Evolutionary conservation across 176 grass and related monocot genomes (phyloP).

Genomic region (Zoysia japonica): DNA sequence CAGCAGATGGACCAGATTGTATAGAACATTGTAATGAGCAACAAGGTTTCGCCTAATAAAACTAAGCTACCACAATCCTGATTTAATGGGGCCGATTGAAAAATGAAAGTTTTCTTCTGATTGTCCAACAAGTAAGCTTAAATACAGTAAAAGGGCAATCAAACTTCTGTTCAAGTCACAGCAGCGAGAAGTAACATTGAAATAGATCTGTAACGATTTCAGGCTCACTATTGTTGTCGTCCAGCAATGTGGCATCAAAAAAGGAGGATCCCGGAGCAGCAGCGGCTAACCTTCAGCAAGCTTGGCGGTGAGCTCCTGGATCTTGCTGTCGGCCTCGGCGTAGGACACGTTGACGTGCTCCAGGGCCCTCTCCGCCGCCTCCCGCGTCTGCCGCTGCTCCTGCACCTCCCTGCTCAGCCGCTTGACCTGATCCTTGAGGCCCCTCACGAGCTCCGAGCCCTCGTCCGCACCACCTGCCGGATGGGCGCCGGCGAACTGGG

Average conservation of each 20-base stretch:
- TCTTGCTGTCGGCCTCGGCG: slow-evolving; percentile 80
- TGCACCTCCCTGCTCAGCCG: slow-evolving; percentile 60
- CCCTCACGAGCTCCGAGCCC: slow-evolving; percentile 38
- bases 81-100: slow-evolving; percentile 18
- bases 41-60: slow-evolving; percentile 24
- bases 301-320: slow-evolving; percentile 73
- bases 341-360: slow-evolving; percentile 78
- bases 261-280: not conserved
- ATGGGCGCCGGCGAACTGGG: slow-evolving; percentile 46
- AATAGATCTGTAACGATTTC: not conserved
- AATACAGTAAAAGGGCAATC: not conserved
- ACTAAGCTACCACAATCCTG: not conserved
- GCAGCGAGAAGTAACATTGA: not conserved
- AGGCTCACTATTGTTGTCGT: not conserved
- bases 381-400: slow-evolving; percentile 76
- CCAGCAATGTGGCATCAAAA: not conserved
- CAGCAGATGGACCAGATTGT: slow-evolving; percentile 4
- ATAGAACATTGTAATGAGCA: slow-evolving; percentile 20
- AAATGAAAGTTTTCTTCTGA: not conserved
- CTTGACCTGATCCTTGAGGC: slow-evolving; percentile 63
- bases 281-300: slow-evolving; percentile 69
- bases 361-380: slow-evolving; percentile 67
- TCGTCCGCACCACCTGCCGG: slow-evolving; percentile 4
- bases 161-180: slow-evolving; percentile 4
- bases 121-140: not conserved